Conservation (phyloP, 2,329 filamentous ascomycete species). For the Calonectria crousiana region DNA sequence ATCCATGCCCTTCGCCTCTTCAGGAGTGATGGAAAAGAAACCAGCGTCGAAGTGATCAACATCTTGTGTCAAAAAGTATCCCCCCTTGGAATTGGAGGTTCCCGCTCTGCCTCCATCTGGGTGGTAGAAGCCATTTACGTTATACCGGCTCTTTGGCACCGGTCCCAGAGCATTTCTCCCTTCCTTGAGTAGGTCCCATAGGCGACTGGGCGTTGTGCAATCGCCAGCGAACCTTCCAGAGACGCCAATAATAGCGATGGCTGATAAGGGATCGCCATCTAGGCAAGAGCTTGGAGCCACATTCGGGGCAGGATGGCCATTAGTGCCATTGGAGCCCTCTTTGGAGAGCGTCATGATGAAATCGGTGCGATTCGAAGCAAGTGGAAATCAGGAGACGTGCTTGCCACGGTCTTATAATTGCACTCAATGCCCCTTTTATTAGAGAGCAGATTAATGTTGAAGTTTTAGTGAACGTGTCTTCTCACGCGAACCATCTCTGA, state of each 20-base stretch:
- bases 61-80: conserved; percentile 11
- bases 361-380: neutral
- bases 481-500: neutral
- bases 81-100: conserved; percentile 3
- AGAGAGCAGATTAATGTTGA: neutral
- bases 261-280: neutral
- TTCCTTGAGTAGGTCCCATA: neutral
- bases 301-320: neutral
- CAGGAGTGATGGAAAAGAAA: conserved; percentile 54
- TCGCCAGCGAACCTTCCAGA: neutral
- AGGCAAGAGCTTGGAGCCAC: neutral
- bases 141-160: neutral
- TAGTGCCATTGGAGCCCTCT: neutral
- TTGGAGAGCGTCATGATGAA: neutral
- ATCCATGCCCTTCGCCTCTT: conserved; percentile 54
- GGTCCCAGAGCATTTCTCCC: neutral
- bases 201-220: neutral
- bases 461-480: neutral
- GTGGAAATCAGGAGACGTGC: neutral
- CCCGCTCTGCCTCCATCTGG: conserved; percentile 2
- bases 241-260: neutral
- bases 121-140: conserved; percentile 6
- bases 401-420: neutral
- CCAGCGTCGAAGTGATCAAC: conserved; percentile 42
- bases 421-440: neutral